Evolutionary conservation across 83 land plant species (phyloP), one percentile per base, ranked within the genome.

Genomic region (Larix sibirica): DNA sequence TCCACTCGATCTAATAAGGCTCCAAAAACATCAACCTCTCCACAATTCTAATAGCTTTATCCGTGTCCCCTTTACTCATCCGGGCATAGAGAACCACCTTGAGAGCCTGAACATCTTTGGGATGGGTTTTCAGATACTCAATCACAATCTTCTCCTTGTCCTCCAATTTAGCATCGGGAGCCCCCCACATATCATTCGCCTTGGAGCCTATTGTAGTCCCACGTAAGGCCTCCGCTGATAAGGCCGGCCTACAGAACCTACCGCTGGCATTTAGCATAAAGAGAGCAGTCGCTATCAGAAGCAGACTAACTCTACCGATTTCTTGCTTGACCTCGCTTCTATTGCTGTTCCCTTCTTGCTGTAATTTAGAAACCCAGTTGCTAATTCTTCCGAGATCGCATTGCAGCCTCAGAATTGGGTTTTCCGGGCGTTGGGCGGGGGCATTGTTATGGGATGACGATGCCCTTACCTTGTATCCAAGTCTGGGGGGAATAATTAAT

Each of bases 1-100:
- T 89, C 95, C 95, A 93, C 71, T 93, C 93, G 31, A 91, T 79
- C 65, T 93, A 90, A 12, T 87, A 79, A 5, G 93, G 93, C 79
- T 93, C 78, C 17, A 84, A 16, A 23, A 80, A 79, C 68, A 90
- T 87, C 90, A 93, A 31, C 81, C 70, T 86, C 80, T 91, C 90
- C 44, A 93, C 90, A 84, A 80, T 86, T 82, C 83, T 58, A 33
- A 93, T 82, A 24, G 93, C 95, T 74, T 89, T 88, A 44, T 84
- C 82, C 1, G 62, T 69, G 73, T 86, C 81, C 81, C 93, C 90
- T n/a, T 66, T 74, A 81, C 83, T 90, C 87, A 91, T 86, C 80
- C 89, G 86, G 74, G 64, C 86, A 79, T 74, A 69, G 36, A 91
- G 42, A 66, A 83, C 87, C 81, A 84, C 81, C 80, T 91, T 87